Base-by-base conservation (phyloP, 2,329 filamentous ascomycete species). In the Calonectria pauciramosa region DNA sequence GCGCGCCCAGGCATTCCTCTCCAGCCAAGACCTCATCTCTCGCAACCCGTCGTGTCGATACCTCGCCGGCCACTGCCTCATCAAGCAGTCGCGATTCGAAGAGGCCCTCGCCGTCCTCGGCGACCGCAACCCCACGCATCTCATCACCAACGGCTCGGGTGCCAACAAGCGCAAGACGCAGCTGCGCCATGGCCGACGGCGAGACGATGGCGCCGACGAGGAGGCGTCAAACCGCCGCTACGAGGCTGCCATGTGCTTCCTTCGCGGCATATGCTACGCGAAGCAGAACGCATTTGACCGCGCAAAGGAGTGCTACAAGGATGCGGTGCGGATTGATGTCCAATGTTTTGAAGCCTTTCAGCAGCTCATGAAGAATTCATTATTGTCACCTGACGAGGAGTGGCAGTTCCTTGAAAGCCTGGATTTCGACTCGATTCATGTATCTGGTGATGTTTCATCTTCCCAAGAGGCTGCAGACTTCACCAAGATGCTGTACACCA, bases 281-380 rank as follows among this genome's bases (percentile, higher is more conserved):
- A 98, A 98, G 86, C 95, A 98, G 84, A 99, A 99, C 85, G 95
- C 96, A 32, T 99, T 99, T 81, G 97, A 99, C 84, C 93, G 96
- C 41, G 97, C 97, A 68, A 98, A 98, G 84, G 96, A 99, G 81
- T 99, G 97, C 87, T 99, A 99, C 89, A 99, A 98, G 87, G 95
- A 98, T 81, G 97, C 97, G 2, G 96, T 99, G 59, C 93, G 95
- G 75, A 98, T 99, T 82, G 97, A 99, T 83, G 96, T 99, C 4
- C 96, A 98, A 84, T 99, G 97, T 86, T 99, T 98, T 83, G 97
- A 99, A 85, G 97, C 97, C 0, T 99, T 99, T 82, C 96, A 98
- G 81, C 96, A 99, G 87, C 91, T 99, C 70, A 98, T 99, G 93
- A 95, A 96, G 86, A 99, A 99, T 86, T 95, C 95, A 26, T 90